Evolutionary conservation across 1,139 yeast species (phyloP).

Genomic region (Pneumocystis murina): DNA sequence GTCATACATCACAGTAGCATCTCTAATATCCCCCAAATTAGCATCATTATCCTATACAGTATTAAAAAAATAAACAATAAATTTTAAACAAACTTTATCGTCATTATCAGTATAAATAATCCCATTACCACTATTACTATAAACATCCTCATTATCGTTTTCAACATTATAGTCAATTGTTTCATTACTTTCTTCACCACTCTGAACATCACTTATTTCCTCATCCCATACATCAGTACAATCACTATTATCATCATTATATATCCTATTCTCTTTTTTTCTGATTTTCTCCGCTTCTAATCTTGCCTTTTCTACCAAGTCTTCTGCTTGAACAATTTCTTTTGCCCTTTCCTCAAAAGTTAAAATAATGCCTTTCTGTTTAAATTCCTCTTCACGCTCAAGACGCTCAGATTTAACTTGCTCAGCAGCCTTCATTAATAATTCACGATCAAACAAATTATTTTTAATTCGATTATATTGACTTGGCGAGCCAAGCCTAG

Average conservation of each 20-base stretch:
- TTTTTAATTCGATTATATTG: conserved; percentile 13
- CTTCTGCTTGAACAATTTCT: conserved; percentile 28
- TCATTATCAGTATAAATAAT: neutral
- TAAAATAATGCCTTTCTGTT: conserved; percentile 21
- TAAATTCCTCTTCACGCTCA: conserved; percentile 19
- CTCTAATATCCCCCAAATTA: neutral
- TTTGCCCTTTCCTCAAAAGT: conserved; percentile 20
- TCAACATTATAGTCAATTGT: neutral
- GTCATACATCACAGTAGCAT: neutral
- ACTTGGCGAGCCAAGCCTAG: conserved; percentile 8
- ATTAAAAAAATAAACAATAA: neutral
- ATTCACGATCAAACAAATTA: conserved; percentile 14
- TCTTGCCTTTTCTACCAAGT: conserved; percentile 45
- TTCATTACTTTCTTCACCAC: conserved; percentile 12
- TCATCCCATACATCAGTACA: conserved; percentile 15
- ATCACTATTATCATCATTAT: conserved; percentile 17
- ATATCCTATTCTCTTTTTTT: conserved; percentile 29
- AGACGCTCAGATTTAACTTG: conserved; percentile 21
- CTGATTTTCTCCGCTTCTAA: conserved; percentile 22
- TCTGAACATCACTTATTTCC: conserved; percentile 16
- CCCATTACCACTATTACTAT: neutral
- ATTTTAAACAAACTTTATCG: neutral
- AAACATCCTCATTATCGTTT: neutral
- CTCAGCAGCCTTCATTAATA: conserved; percentile 19
- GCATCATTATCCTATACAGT: neutral